Base-by-base conservation (phyloP, 2,329 filamentous ascomycete genomes). In the Fusarium ramigenum region DNA sequence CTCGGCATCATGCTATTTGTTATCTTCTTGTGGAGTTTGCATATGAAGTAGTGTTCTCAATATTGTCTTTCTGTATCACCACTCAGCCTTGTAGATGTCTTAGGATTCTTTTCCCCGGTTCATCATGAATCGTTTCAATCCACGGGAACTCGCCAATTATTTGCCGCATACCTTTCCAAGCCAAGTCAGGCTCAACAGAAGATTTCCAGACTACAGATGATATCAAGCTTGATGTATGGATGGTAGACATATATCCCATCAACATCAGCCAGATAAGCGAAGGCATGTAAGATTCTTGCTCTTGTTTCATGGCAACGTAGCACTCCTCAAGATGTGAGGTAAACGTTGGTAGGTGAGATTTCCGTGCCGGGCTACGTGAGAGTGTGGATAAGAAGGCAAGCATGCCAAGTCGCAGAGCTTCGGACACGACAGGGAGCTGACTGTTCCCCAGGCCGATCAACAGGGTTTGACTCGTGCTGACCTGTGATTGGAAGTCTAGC, bases 151-250 rank as follows among this genome's bases (percentile, higher is more conserved):
- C 25, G 4, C 1, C 0, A 7, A 66, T 5, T 7, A 6, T 36
- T 3, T n/a, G n/a, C n/a, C n/a, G n/a, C n/a, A n/a, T n/a, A n/a
- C 0, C 1, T 19, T n/a, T 1, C 62, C 64, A 66, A 12, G 34
- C 11, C 2, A 60, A 1, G 2, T 21, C 8, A 0, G 0, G 2
- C 1, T 19, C 1, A 5, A 25, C 39, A 4, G 1, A 2, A 2
- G 5, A 5, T 1, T 1, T 12, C 64, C 64, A 66, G 25, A 25
- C 25, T 1, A 30, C 0, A 0, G 4, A 12, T 4, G 21, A 19
- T 7, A 19, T 7, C 1, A 0, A 3, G n/a, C 36, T 40, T 0
- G 64, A 40, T 1, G 19, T 5, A 0, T 60, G 34, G 12, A 66
- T n/a, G 1, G 52, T 39, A 5, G 62, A 66, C 0, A 66, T 16